Base-by-base conservation (phyloP, 345 rosid genomes). In the Eutrema heterophyllum region DNA sequence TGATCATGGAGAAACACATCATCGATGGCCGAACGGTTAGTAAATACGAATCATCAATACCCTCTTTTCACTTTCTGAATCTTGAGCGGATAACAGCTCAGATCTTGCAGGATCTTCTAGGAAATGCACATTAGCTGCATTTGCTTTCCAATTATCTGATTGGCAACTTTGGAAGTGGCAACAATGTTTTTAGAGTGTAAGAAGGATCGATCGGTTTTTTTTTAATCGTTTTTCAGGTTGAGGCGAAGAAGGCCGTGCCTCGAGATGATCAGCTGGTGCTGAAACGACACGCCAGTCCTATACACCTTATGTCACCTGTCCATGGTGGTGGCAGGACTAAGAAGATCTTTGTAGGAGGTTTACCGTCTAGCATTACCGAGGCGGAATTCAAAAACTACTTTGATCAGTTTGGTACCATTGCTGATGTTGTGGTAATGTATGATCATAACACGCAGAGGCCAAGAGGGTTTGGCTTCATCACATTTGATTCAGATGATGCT, bases 361-460 rank as follows among this genome's bases (percentile, higher is more conserved):
- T 93, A 78, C 88, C 97, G 10, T 82, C 89, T 24, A 83, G 82
- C 33, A 87, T 90, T 53, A 89, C 91, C 0, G 87, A 85, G 58
- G 74, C 77, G 6, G 92, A 89, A 60, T 93, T 93, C 44, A 87
- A 85, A 82, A 83, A 57, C 71, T 90, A 93, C 85, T 93, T 93
- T 70, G 96, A 82, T 79, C 96, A 91, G 78, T 94, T 86, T 64
- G 98, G 98, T 71, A 78, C 68, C 16, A 83, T 89, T 67, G 83
- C 86, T 30, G 98, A 94, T 74, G 96, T 91, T 70, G 97, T 91
- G 29, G 96, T 94, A 39, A 94, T 94, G 97, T 91, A 91, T 77
- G 98, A 94, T 80, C 97, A 94, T 81, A 91, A 89, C 65, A 91
- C 97, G 21, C 97, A 87, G 78, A 87, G 98, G 81, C 98, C 98